Evolutionary conservation across 805 yeast species (phyloP), one percentile per base, ranked within the genome.

Genomic region (Sugiyamaella floridensis): DNA sequence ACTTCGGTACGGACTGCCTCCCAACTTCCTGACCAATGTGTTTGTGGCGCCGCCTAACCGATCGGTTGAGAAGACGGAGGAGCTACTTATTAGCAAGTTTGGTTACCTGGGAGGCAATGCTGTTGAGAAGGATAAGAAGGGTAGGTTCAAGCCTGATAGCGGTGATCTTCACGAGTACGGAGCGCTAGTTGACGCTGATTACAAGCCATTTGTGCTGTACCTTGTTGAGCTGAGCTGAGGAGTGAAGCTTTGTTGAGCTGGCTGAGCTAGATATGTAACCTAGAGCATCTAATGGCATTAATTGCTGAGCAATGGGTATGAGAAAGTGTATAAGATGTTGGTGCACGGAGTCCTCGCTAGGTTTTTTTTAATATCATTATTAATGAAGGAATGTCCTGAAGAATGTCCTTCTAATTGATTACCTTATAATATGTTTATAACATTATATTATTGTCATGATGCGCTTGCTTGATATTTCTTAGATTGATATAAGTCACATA

Each of bases 1-100:
- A 14, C 77, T 93, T 67, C 83, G 99, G 71, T 93, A 93, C 68
- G 99, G 99, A 0, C 78, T 93, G 58, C 99, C 99, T 37, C 97
- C 98, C 29, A 85, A 85, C 62, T 93, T 92, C 68, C 79, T 81
- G 65, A 73, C 79, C 12, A 74, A 72, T 43, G 62, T 76, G 34
- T 69, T 76, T 47, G 45, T 28, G 9, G 72, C 73, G 22, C 69
- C 76, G 26, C 77, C 86, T 60, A 53, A 52, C 43, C 72, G 74
- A 60, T 66, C 68, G 26, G 59, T 77, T 19, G 73, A 71, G 29
- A 80, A 77, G 68, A 82, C 89, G 45, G 89, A 85, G 70, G 71
- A 77, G 54, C 86, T 84, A 58, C 76, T 93, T 57, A 71, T 86
- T 45, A 76, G 76, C 43, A 82, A 87, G 64, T 93, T 85, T 66